Evolutionary conservation across 2,329 filamentous ascomycete genomes (phyloP).

Genomic region (Diaporthe sp.): DNA sequence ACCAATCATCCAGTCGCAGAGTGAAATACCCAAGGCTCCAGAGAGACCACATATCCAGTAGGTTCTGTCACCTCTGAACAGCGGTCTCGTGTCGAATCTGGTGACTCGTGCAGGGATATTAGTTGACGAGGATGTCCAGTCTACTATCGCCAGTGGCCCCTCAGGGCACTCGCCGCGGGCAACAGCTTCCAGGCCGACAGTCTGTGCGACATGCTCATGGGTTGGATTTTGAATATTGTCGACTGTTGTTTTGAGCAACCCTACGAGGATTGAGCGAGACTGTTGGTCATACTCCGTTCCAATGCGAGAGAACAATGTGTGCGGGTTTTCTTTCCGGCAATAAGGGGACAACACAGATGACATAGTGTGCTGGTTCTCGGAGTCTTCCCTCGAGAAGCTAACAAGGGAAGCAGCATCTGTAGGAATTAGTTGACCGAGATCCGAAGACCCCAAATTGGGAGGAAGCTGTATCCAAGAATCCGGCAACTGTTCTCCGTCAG

Average conservation of each 20-base stretch:
- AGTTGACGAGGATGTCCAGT: conserved; percentile 13
- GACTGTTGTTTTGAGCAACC: neutral
- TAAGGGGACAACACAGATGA: conserved; percentile 3
- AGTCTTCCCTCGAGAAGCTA: neutral
- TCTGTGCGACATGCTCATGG: neutral
- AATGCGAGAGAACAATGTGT: neutral
- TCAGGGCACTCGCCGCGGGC: neutral
- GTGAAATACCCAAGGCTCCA: conserved; percentile 33
- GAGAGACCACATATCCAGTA: conserved; percentile 35
- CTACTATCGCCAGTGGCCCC: neutral
- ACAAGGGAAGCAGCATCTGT: neutral
- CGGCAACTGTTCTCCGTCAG: neutral
- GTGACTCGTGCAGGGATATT: neutral
- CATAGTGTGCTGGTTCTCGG: neutral
- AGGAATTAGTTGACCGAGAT: neutral
- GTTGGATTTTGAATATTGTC: neutral
- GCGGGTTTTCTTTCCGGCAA: neutral
- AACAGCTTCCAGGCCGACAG: neutral
- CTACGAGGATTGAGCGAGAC: neutral
- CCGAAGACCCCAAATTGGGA: neutral
- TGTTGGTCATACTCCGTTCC: neutral
- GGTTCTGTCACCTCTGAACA: conserved; percentile 23
- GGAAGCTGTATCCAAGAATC: neutral
- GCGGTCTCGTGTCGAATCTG: neutral
- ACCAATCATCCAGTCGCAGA: conserved; percentile 30